Conservation (phyloP, 257 asterid species). For the Nicotiana sylvestris region DNA sequence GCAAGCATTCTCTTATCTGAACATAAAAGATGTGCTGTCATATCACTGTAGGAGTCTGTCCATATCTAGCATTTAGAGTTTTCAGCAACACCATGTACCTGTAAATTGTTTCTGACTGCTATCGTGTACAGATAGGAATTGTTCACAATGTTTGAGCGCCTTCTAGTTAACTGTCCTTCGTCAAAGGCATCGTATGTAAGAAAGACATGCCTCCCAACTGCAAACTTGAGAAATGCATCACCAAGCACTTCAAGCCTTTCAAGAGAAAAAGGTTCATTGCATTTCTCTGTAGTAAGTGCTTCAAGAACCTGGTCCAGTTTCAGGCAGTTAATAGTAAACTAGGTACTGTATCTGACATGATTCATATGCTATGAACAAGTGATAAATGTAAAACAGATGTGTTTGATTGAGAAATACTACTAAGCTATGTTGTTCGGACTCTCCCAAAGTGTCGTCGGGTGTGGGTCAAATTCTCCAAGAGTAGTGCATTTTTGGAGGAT, state of each 20-base stretch:
- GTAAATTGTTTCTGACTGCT: conserved; percentile 61
- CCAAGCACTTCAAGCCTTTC: conserved; percentile 99
- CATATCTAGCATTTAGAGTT: conserved; percentile 10
- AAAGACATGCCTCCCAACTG: conserved; percentile 85
- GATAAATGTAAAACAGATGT: conserved; percentile 3
- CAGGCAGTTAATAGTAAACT: conserved; percentile 22
- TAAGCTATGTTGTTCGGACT: too few relatives aligned
- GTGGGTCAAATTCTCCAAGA: too few relatives aligned
- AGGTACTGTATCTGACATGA: conserved; percentile 13
- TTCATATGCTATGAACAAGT: conserved; percentile 1
- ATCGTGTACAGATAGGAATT: conserved; percentile 66
- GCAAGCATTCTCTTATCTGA: not conserved
- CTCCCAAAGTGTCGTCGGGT: too few relatives aligned
- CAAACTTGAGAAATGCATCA: conserved; percentile 94
- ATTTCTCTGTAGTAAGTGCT: conserved; percentile 95
- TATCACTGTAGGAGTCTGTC: not conserved
- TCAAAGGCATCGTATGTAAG: conserved; percentile 64
- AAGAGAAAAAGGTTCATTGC: conserved; percentile 76
- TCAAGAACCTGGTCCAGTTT: conserved; percentile 77
- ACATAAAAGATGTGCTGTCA: conserved; percentile 1
- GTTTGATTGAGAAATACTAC: not conserved
- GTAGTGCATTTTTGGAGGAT: too few relatives aligned
- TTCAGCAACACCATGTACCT: conserved; percentile 43
- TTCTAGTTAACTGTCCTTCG: conserved; percentile 92
- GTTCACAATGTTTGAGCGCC: conserved; percentile 79